A percentile compares a stretch with the other conserved stretches of the same genome.
phyloP scores from a whole-genome alignment of 2,329 filamentous ascomycete species.

The Trematosphaeria pertusa region DNA sequence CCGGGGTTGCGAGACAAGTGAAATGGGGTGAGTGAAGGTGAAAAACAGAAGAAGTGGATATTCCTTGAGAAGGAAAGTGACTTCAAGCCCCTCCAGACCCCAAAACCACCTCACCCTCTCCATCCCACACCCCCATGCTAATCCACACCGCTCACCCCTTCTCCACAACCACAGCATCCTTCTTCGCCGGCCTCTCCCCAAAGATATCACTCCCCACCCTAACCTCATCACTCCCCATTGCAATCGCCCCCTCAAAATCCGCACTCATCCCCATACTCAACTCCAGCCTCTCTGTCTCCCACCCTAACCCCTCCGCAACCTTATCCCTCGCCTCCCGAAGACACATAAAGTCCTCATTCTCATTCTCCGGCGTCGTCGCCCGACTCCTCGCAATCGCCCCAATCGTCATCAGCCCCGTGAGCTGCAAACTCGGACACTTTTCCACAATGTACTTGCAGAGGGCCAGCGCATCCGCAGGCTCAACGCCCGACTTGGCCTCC shows the following conservation, averaged over 20 bases:
- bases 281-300: constrained; percentile 69
- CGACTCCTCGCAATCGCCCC: constrained; percentile 88
- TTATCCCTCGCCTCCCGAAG: constrained; percentile 74
- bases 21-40: no score
- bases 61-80: no score
- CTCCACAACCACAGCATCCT: constrained; percentile 72
- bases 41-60: no score
- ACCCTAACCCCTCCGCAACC: constrained; percentile 67
- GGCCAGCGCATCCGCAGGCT: constrained; percentile 67
- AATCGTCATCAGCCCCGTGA: constrained; percentile 95
- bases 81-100: no score
- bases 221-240: constrained; percentile 85
- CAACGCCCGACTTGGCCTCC: constrained; percentile 80
- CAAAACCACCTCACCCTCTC: no score
- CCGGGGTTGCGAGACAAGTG: no score
- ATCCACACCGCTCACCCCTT: constrained; percentile 16
- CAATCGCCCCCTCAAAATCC: constrained; percentile 90
- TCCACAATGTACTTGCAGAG: constrained; percentile 75
- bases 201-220: constrained; percentile 95
- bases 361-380: constrained; percentile 72
- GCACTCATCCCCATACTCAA: constrained; percentile 99
- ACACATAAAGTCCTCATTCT: constrained; percentile 87
- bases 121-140: no score
- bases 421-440: constrained; percentile 73
- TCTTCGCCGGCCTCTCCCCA: constrained; percentile 78